Conservation (phyloP, 23 red algal species). For the Gracilariopsis chorda region DNA sequence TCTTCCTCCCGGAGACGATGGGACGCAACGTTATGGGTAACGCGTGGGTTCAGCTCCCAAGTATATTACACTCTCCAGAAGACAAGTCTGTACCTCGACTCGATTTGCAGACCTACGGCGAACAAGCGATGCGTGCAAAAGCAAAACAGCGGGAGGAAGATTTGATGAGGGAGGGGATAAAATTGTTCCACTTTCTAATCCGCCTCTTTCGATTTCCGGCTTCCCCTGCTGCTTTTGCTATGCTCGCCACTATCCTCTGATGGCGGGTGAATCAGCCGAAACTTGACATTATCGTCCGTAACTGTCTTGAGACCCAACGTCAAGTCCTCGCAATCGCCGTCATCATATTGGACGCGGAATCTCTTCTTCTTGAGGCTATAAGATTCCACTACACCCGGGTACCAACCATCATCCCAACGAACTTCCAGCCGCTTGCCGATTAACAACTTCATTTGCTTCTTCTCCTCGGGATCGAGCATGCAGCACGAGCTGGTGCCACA, state of each 20-base stretch:
- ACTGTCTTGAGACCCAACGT: slow-evolving; percentile 32
- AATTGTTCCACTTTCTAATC: too few relatives aligned
- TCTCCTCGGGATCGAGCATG: slow-evolving; percentile 50
- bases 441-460: slow-evolving; percentile 55
- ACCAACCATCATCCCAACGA: slow-evolving; percentile 81
- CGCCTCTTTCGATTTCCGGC: neutral
- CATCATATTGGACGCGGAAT: slow-evolving; percentile 72
- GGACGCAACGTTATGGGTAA: too few relatives aligned
- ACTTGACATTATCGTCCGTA: slow-evolving; percentile 17
- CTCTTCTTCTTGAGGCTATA: slow-evolving; percentile 60
- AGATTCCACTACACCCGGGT: slow-evolving; percentile 52
- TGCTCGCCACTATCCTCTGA: neutral
- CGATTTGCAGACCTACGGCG: too few relatives aligned
- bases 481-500: slow-evolving; percentile 67
- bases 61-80: too few relatives aligned
- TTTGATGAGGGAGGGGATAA: too few relatives aligned
- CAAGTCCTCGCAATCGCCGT: slow-evolving; percentile 72
- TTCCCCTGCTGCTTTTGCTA: neutral
- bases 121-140: too few relatives aligned
- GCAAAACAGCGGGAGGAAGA: too few relatives aligned
- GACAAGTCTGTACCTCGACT: too few relatives aligned
- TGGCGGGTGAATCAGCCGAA: neutral
- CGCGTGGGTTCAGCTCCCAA: too few relatives aligned
- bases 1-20: too few relatives aligned
- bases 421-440: slow-evolving; percentile 52